These are phyloP conservation scores for Vigna angularis DNA, from an alignment of 306 rosid genomes.

Conservation along the genomic window DNA sequence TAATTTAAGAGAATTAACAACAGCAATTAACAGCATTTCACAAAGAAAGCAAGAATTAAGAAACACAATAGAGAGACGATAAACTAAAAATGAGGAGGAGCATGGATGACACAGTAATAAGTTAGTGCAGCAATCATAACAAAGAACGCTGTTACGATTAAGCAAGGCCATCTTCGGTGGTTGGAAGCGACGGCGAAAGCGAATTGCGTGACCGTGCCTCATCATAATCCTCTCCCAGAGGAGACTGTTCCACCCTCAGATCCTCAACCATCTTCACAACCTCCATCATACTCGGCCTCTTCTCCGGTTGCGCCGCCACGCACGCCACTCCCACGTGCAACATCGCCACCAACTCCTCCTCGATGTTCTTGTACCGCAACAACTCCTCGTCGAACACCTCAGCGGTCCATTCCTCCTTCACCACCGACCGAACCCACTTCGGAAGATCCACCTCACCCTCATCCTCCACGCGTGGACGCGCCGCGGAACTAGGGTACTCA, in stretches of 20 bases:
- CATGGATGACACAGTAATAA: not conserved
- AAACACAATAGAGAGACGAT: too few species aligned
- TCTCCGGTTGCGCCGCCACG: constrained; percentile 70
- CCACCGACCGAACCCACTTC: constrained; percentile 86
- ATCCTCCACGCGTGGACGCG: constrained; percentile 48
- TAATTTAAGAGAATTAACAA: too few species aligned
- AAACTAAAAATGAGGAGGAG: too few species aligned
- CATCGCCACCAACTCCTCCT: constrained; percentile 93
- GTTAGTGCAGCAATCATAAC: not conserved
- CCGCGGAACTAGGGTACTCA: constrained; percentile 58
- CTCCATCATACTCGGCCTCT: constrained; percentile 83
- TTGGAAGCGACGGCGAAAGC: constrained; percentile 81
- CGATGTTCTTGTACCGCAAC: constrained; percentile 92
- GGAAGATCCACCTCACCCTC: constrained; percentile 65
- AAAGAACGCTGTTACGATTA: not conserved
- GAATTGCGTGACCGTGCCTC: constrained; percentile 82
- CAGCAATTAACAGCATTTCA: too few species aligned
- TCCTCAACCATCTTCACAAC: constrained; percentile 92
- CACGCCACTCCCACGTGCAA: constrained; percentile 84
- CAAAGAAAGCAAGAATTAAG: too few species aligned
- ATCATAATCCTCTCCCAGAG: constrained; percentile 83
- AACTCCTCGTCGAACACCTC: constrained; percentile 95
- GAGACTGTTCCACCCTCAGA: constrained; percentile 91
- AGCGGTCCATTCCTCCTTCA: constrained; percentile 91
- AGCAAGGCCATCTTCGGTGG: constrained; percentile 78